Conservation (phyloP, 179 eudicot genomes). For the Beta lomatogona region DNA sequence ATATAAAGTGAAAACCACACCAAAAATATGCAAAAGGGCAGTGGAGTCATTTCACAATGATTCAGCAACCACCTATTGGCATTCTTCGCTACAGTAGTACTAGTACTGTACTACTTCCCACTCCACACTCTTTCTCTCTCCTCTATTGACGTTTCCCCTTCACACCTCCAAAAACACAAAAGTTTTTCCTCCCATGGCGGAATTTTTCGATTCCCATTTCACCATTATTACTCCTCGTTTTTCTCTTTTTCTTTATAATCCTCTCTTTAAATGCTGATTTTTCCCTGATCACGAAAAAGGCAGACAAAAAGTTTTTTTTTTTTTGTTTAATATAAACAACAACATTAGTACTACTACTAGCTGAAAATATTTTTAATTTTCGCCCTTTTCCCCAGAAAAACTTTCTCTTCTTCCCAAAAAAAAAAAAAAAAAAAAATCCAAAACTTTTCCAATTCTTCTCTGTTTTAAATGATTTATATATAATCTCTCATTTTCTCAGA, state of each 20-base stretch:
- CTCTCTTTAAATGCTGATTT: not conserved
- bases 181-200: not conserved
- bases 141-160: not conserved
- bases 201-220: not conserved
- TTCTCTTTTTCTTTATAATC: not conserved
- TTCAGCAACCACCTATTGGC: not conserved
- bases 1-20: no score
- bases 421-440: not conserved
- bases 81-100: not conserved
- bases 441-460: not conserved
- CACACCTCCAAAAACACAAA: not conserved
- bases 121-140: conserved; percentile 7
- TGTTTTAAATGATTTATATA: not conserved
- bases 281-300: not conserved
- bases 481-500: not conserved
- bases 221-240: not conserved
- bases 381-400: no score
- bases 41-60: not conserved
- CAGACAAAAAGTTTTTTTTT: not conserved
- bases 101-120: not conserved
- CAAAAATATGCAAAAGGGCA: not conserved
- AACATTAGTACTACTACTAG: not conserved
- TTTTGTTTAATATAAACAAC: not conserved
- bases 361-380: not conserved
- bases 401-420: not conserved